phyloP scores from a whole-genome alignment of 225 moss, liverwort and hornwort species.

The Marchantia polymorpha region DNA sequence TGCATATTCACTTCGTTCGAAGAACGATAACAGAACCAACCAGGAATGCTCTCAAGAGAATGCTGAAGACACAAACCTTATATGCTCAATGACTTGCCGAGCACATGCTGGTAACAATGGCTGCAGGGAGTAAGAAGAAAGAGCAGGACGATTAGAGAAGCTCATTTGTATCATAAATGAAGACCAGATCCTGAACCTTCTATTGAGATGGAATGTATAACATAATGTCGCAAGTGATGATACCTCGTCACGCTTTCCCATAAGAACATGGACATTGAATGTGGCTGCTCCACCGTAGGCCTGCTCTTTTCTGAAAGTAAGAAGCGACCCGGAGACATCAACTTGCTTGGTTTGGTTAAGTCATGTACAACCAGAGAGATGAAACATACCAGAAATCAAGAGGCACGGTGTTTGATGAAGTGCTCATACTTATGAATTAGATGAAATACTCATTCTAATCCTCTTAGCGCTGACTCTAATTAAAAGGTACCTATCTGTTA shows the following conservation, averaged over 20 bases:
- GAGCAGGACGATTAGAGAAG: no score
- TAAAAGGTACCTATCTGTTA: no score
- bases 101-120: slow-evolving; percentile 80
- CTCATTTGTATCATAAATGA: no score
- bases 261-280: slow-evolving; percentile 63
- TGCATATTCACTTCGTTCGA: neutral
- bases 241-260: slow-evolving; percentile 96
- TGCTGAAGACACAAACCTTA: slow-evolving; percentile 43
- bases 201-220: neutral
- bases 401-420: no score
- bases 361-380: no score
- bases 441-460: no score
- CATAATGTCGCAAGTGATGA: neutral
- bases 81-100: slow-evolving; percentile 77
- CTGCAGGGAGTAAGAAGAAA: slow-evolving; percentile 34
- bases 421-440: no score
- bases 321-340: neutral
- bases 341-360: neutral
- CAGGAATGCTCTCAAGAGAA: neutral
- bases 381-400: no score
- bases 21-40: neutral
- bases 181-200: neutral
- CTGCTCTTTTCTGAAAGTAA: slow-evolving; percentile 67
- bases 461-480: no score
- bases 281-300: slow-evolving; percentile 75